phyloP scores from a whole-genome alignment of 352 stramenopile genomes.

The Phytophthora brassicae region DNA sequence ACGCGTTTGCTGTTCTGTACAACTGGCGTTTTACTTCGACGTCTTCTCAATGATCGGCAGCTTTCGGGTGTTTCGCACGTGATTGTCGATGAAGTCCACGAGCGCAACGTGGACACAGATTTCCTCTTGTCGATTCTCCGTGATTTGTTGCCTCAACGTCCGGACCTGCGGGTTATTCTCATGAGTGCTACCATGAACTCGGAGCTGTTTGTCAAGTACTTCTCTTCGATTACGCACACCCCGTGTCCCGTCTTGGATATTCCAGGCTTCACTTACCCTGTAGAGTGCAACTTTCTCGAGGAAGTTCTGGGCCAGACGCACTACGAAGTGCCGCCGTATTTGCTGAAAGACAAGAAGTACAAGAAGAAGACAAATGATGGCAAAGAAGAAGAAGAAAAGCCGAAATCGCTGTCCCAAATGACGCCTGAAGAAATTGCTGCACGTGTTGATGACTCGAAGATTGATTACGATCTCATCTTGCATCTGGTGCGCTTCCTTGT shows the following conservation, averaged over 20 bases:
- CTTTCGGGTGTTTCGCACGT: constrained; percentile 94
- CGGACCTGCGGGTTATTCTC: constrained; percentile 90
- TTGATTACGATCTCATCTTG: constrained; percentile 94
- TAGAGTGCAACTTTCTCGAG: constrained; percentile 79
- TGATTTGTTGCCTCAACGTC: constrained; percentile 69
- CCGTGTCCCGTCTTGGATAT: constrained; percentile 82
- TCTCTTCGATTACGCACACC: constrained; percentile 49
- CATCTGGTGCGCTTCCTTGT: constrained; percentile 81
- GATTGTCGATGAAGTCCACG: constrained; percentile 99
- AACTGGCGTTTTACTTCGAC: constrained; percentile 93
- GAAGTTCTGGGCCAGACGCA: constrained; percentile 62
- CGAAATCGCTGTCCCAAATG: constrained; percentile 34
- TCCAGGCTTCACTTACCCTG: constrained; percentile 83
- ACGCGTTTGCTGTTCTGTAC: constrained; percentile 96
- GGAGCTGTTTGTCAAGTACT: constrained; percentile 87
- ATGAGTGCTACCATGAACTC: constrained; percentile 97
- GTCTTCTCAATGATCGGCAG: constrained; percentile 89
- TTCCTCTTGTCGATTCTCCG: constrained; percentile 94
- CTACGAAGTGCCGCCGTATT: constrained; percentile 65
- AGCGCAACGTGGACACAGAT: constrained; percentile 96
- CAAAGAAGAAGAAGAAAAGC: constrained; percentile 22
- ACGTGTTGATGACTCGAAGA: constrained; percentile 88
- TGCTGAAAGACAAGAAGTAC: constrained; percentile 56
- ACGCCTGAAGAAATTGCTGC: constrained; percentile 54
- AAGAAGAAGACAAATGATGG: constrained; percentile 43